These are phyloP conservation scores for Diaporthe sp. DNA, from an alignment of 2,329 filamentous ascomycete genomes.

Conservation along the genomic window DNA sequence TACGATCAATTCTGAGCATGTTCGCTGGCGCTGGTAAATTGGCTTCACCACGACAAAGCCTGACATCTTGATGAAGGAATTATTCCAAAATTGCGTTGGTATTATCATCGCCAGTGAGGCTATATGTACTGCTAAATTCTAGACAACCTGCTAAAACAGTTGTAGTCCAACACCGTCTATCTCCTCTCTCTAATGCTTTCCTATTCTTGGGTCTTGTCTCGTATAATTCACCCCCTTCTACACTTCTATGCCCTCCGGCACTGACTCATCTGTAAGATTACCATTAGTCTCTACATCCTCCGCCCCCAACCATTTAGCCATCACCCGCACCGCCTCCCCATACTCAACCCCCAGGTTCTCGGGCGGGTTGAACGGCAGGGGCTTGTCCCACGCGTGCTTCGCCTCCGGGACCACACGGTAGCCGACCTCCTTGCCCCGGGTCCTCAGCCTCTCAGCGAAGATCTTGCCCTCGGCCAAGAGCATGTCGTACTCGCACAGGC, in stretches of 20 bases:
- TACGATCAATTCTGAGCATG: no score
- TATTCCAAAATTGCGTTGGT: background rate
- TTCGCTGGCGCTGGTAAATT: background rate
- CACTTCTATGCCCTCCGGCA: constrained; percentile 11
- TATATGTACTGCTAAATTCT: background rate
- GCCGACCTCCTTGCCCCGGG: constrained; percentile 65
- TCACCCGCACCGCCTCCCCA: constrained; percentile 38
- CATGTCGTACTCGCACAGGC: constrained; percentile 77
- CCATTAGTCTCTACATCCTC: constrained; percentile 21
- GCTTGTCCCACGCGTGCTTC: constrained; percentile 77
- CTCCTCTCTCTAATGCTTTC: background rate
- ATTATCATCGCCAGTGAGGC: background rate
- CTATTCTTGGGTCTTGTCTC: background rate
- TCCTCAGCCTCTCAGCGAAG: constrained; percentile 70
- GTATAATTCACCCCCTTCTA: background rate
- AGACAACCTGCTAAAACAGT: background rate
- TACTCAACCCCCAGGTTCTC: constrained; percentile 37
- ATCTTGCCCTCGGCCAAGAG: constrained; percentile 71
- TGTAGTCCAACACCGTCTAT: background rate
- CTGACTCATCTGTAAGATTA: constrained; percentile 18
- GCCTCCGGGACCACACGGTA: constrained; percentile 66
- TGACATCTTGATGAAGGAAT: background rate
- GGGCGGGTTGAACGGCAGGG: constrained; percentile 49
- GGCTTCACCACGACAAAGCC: background rate
- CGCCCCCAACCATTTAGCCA: constrained; percentile 36